phyloP scores from a whole-genome alignment of 768 basidiomycete genomes.

The Amanita pallidorosea region DNA sequence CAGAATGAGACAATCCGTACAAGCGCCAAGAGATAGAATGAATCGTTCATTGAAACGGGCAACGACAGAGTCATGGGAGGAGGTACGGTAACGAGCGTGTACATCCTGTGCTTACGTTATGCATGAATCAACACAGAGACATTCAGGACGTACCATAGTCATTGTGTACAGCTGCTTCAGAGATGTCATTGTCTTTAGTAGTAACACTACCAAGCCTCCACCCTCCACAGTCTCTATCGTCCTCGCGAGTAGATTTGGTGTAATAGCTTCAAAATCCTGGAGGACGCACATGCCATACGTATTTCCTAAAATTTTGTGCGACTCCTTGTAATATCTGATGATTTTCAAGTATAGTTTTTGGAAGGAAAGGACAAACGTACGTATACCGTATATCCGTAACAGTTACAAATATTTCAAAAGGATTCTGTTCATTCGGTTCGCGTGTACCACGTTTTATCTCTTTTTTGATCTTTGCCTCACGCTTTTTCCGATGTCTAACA shows the following conservation, averaged over 20 bases:
- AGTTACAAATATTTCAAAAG: constrained; percentile 96
- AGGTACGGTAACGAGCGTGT: constrained; percentile 88
- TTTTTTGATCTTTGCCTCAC: constrained; percentile 92
- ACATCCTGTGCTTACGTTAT: constrained; percentile 59
- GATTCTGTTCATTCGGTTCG: constrained; percentile 91
- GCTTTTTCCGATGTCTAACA: constrained; percentile 84
- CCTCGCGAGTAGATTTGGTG: constrained; percentile 91
- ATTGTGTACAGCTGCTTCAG: constrained; percentile 87
- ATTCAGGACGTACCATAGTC: constrained; percentile 47
- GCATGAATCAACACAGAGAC: background rate
- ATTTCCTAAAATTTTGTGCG: constrained; percentile 92
- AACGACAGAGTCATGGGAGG: constrained; percentile 78
- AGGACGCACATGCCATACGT: constrained; percentile 96
- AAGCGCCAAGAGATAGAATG: constrained; percentile 92
- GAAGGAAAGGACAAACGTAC: constrained; percentile 31
- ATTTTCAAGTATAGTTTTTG: background rate
- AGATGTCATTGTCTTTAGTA: constrained; percentile 93
- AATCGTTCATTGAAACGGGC: constrained; percentile 99
- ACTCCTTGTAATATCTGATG: constrained; percentile 88
- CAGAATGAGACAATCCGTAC: constrained; percentile 84
- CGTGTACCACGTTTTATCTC: constrained; percentile 92
- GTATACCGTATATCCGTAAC: constrained; percentile 99
- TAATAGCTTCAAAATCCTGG: constrained; percentile 97
- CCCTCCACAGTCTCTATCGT: constrained; percentile 99
- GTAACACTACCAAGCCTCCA: constrained; percentile 77